These are phyloP conservation scores for Xylariaceae sp. DNA, from an alignment of 2,329 filamentous ascomycete species.

Conservation along the genomic window DNA sequence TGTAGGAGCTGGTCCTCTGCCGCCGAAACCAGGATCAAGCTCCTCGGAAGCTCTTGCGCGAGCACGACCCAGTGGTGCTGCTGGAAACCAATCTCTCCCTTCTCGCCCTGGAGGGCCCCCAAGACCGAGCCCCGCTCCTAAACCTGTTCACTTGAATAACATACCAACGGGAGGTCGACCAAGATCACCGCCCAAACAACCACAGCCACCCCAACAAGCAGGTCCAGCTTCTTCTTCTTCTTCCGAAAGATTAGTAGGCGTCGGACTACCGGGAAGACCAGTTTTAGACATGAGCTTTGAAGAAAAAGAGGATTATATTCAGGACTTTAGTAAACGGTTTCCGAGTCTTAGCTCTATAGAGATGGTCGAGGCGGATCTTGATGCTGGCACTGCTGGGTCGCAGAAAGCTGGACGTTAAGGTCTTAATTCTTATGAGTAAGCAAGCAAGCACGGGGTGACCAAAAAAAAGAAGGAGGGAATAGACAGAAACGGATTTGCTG, in stretches of 20 bases:
- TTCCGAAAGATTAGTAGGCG: slow-evolving; percentile 40
- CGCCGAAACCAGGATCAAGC: slow-evolving; percentile 23
- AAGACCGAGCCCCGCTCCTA: slow-evolving; percentile 56
- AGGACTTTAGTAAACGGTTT: slow-evolving; percentile 77
- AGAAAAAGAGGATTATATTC: slow-evolving; percentile 62
- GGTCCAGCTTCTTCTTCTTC: slow-evolving; percentile 24
- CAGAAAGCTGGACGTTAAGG: slow-evolving; percentile 19
- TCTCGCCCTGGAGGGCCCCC: slow-evolving; percentile 29
- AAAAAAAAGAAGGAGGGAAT: slow-evolving; percentile 11
- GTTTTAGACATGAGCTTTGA: slow-evolving; percentile 51
- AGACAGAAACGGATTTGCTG: too few relatives aligned
- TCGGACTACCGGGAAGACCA: slow-evolving; percentile 46
- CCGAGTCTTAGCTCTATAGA: slow-evolving; percentile 82
- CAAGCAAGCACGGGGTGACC: too few relatives aligned
- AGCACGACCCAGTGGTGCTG: slow-evolving; percentile 18
- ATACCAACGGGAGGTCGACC: slow-evolving; percentile 44
- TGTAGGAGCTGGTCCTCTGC: slow-evolving; percentile 28
- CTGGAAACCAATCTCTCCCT: slow-evolving; percentile 17
- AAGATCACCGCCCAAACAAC: slow-evolving; percentile 43
- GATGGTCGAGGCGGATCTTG: slow-evolving; percentile 72
- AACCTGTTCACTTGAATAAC: slow-evolving; percentile 59
- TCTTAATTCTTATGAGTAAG: too few relatives aligned
- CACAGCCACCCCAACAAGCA: slow-evolving; percentile 21
- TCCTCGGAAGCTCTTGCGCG: slow-evolving; percentile 21
- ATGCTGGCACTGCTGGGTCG: slow-evolving; percentile 36